These are phyloP conservation scores for Volvox reticuliferus DNA, from an alignment of 139 green algal species.

Conservation along the genomic window DNA sequence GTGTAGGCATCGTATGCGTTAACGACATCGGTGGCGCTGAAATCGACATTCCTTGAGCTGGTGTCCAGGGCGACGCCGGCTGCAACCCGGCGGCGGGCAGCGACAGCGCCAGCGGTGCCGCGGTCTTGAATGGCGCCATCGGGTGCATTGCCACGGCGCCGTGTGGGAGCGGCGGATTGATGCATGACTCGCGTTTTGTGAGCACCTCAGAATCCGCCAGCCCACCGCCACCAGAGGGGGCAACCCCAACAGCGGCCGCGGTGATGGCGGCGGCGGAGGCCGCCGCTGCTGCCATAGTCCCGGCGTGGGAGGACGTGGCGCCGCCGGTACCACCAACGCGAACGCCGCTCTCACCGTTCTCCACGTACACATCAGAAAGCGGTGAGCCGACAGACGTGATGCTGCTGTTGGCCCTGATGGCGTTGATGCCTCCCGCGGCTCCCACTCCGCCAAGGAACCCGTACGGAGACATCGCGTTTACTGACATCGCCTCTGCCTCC, in stretches of 20 bases:
- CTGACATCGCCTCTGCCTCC: too few relatives aligned
- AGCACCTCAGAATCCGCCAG: neutral
- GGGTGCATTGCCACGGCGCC: neutral
- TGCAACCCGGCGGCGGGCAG: neutral
- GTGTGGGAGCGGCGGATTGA: neutral
- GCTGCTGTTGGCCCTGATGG: constrained; percentile 6
- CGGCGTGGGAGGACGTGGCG: too few relatives aligned
- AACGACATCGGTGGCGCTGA: neutral
- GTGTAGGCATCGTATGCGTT: neutral
- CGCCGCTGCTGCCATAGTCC: neutral
- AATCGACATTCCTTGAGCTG: neutral
- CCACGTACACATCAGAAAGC: neutral
- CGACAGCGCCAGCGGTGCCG: neutral
- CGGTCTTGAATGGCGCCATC: neutral
- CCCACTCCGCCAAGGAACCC: neutral
- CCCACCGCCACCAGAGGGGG: neutral
- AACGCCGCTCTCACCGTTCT: neutral
- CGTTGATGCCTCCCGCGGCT: neutral
- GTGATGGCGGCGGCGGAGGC: neutral
- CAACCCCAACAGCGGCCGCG: neutral
- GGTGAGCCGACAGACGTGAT: constrained; percentile 3
- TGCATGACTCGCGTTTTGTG: constrained; percentile 30
- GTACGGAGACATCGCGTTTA: too few relatives aligned
- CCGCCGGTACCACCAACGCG: neutral
- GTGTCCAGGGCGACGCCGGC: constrained; percentile 13